phyloP scores from a whole-genome alignment of 257 asterid genomes.

The Nicotiana tabacum region DNA sequence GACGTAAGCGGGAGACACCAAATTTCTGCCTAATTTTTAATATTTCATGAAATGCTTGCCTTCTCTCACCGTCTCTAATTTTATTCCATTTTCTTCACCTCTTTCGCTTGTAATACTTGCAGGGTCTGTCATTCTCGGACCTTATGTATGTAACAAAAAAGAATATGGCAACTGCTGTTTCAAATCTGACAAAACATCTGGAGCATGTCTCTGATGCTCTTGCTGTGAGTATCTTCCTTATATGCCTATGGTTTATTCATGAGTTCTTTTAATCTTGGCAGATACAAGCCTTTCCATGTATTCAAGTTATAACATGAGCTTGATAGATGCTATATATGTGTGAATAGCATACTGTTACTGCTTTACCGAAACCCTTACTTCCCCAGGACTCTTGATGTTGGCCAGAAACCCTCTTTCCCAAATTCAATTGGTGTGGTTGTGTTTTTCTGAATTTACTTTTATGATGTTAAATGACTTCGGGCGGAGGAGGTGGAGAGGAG shows the following conservation, averaged over 20 bases:
- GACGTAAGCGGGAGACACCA: not conserved
- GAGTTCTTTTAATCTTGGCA: not conserved
- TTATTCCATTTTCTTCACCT: not conserved
- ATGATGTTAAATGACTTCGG: not conserved
- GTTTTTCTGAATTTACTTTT: not conserved
- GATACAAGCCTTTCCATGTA: not conserved
- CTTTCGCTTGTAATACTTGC: not conserved
- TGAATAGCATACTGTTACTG: not conserved
- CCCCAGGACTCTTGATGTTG: not conserved
- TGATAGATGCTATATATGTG: no score
- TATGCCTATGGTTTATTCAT: not conserved
- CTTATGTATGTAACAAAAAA: slow-evolving; percentile 87
- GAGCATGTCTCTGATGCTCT: slow-evolving; percentile 79
- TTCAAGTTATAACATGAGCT: not conserved
- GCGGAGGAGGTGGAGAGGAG: not conserved
- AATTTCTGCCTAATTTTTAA: not conserved
- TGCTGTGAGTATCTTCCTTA: slow-evolving; percentile 46
- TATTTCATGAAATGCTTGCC: not conserved
- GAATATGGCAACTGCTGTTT: slow-evolving; percentile 79
- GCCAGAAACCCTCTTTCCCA: not conserved
- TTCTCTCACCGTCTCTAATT: not conserved
- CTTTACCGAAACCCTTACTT: not conserved
- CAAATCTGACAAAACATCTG: slow-evolving; percentile 81
- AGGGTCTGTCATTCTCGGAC: slow-evolving; percentile 90
- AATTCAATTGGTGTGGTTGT: not conserved